Evolutionary conservation across 768 basidiomycete species (phyloP).

Genomic region (Naganishia antarctica): DNA sequence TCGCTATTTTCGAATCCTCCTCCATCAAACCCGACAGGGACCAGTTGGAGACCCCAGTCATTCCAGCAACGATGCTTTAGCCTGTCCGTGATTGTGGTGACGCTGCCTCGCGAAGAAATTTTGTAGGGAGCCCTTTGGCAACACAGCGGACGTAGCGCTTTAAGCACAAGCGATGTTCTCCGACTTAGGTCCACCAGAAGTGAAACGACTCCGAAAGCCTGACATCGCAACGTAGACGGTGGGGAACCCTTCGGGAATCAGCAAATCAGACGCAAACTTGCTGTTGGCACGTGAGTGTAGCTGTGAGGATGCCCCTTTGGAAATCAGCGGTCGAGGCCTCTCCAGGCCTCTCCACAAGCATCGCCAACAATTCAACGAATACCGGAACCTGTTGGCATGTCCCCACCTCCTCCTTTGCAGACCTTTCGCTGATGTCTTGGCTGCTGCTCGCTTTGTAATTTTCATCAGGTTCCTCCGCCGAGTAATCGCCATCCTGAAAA

Average conservation of each 20-base stretch:
- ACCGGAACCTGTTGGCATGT: neutral
- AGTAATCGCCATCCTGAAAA: neutral
- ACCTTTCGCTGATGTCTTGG: neutral
- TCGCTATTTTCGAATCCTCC: neutral
- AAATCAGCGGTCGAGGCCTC: neutral
- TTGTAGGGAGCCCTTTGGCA: too few relatives aligned
- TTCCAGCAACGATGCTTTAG: too few relatives aligned
- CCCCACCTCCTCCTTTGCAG: neutral
- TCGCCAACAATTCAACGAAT: too few relatives aligned
- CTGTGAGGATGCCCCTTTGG: neutral
- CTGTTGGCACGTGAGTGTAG: conserved; percentile 13
- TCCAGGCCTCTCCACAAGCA: conserved; percentile 1
- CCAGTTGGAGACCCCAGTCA: too few relatives aligned
- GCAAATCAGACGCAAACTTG: conserved; percentile 2
- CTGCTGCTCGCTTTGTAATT: neutral
- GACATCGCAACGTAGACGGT: conserved; percentile 18
- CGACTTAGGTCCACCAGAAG: conserved; percentile 14
- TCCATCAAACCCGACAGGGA: too few relatives aligned
- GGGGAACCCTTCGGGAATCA: conserved; percentile 4
- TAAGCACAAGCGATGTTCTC: neutral
- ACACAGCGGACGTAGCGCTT: too few relatives aligned
- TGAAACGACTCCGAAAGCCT: neutral
- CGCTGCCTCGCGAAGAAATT: neutral
- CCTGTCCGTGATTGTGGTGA: too few relatives aligned
- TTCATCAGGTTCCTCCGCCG: neutral